These are phyloP conservation scores for Harringtonia lauricola DNA, from an alignment of 2,329 filamentous ascomycete species.

Conservation along the genomic window DNA sequence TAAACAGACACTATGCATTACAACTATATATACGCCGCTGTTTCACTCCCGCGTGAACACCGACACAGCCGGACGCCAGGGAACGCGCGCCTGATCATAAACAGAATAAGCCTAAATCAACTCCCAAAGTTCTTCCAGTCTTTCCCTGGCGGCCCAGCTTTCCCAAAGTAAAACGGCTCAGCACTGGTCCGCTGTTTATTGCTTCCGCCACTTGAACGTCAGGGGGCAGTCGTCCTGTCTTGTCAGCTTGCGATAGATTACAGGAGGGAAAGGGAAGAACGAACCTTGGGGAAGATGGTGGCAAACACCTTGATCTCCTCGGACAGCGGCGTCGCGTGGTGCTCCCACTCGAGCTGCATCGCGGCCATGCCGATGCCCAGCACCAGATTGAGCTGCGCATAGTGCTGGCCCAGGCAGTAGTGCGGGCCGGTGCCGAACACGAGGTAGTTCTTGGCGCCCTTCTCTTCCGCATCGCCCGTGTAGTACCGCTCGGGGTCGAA, in stretches of 20 bases:
- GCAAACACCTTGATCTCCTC: slow-evolving; percentile 98
- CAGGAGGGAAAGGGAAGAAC: slow-evolving; percentile 18
- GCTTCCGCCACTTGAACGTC: slow-evolving; percentile 46
- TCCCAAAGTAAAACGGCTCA: too few species aligned
- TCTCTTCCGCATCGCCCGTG: slow-evolving; percentile 75
- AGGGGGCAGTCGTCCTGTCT: slow-evolving; percentile 71
- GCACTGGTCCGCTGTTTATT: background rate
- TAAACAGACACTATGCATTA: slow-evolving; percentile 2
- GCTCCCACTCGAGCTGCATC: slow-evolving; percentile 78
- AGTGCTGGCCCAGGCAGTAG: slow-evolving; percentile 91
- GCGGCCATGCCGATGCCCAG: slow-evolving; percentile 85
- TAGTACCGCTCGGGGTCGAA: slow-evolving; percentile 93
- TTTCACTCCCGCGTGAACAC: background rate
- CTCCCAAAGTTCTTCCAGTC: too few species aligned
- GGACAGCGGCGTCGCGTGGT: slow-evolving; percentile 69
- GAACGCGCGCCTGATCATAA: too few species aligned
- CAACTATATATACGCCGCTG: slow-evolving; percentile 2
- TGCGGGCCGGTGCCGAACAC: slow-evolving; percentile 94
- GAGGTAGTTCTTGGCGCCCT: slow-evolving; percentile 84
- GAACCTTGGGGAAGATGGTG: slow-evolving; percentile 91
- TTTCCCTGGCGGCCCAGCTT: too few species aligned
- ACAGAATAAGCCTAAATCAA: too few species aligned
- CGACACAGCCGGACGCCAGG: too few species aligned
- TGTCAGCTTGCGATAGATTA: slow-evolving; percentile 6
- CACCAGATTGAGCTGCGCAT: slow-evolving; percentile 80